Conservation (phyloP, 768 basidiomycete species). For the Suillus decipiens region DNA sequence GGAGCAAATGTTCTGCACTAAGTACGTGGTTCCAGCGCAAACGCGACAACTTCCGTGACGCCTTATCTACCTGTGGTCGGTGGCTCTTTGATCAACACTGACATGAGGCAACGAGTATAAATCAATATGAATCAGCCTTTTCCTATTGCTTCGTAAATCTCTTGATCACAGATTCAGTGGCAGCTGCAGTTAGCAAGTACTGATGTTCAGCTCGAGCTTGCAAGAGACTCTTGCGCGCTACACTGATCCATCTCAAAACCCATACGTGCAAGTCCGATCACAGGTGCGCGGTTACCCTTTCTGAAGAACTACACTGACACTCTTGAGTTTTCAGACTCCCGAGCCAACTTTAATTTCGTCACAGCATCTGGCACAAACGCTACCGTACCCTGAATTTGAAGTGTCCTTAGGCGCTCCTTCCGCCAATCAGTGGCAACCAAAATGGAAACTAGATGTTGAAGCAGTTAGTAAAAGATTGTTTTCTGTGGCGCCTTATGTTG, state of each 20-base stretch:
- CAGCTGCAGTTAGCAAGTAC: background rate
- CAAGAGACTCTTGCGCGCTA: background rate
- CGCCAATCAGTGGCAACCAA: background rate
- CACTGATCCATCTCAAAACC: conserved; percentile 5
- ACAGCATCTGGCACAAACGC: background rate
- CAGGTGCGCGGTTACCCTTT: background rate
- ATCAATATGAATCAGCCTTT: background rate
- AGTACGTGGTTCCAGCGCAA: background rate
- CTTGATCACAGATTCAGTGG: conserved; percentile 1
- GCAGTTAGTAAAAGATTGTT: background rate
- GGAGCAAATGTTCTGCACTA: background rate
- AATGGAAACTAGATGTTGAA: background rate
- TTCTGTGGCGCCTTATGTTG: background rate
- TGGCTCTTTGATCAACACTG: conserved; percentile 1
- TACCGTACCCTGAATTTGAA: background rate
- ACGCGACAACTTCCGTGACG: background rate
- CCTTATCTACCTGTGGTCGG: background rate
- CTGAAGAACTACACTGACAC: background rate
- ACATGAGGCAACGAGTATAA: background rate
- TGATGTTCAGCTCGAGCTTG: background rate
- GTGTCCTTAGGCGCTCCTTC: background rate
- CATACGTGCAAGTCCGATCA: background rate
- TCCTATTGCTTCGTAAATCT: background rate
- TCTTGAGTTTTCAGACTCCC: background rate
- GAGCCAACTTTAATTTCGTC: background rate